Evolutionary conservation across 805 yeast species (phyloP).

Genomic region (Brettanomyces sp.): DNA sequence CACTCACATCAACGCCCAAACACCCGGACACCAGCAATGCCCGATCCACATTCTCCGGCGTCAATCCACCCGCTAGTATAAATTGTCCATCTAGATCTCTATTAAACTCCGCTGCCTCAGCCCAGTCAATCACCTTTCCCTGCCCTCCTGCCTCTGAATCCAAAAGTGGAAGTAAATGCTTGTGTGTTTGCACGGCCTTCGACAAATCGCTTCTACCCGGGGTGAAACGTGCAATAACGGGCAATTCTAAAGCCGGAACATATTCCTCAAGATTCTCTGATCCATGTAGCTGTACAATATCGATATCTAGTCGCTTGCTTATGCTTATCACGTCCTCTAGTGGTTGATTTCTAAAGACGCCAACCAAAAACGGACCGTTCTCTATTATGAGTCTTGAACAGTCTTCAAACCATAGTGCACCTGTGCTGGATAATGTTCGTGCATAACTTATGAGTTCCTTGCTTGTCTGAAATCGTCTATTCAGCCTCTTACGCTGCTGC

Average conservation of each 20-base stretch:
- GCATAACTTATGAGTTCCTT: conserved; percentile 15
- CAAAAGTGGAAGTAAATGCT: conserved; percentile 51
- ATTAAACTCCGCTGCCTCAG: conserved; percentile 31
- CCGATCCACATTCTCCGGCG: conserved; percentile 54
- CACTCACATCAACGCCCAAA: conserved; percentile 89
- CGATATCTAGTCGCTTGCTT: conserved; percentile 42
- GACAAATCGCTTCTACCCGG: conserved; percentile 39
- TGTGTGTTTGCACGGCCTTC: conserved; percentile 17
- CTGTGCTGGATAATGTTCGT: conserved; percentile 12
- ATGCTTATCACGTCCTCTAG: conserved; percentile 46
- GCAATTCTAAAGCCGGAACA: conserved; percentile 30
- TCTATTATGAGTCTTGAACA: conserved; percentile 16
- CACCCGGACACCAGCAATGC: conserved; percentile 50
- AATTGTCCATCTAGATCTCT: conserved; percentile 27
- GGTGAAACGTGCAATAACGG: conserved; percentile 67
- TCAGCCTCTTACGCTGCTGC: conserved; percentile 15
- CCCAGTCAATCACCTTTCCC: conserved; percentile 78
- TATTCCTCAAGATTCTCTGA: conserved; percentile 45
- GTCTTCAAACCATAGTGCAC: conserved; percentile 27
- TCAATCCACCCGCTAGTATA: conserved; percentile 85
- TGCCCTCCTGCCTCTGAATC: conserved; percentile 93
- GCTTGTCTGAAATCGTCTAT: conserved; percentile 15
- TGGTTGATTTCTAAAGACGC: conserved; percentile 82
- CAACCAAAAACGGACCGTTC: conserved; percentile 67
- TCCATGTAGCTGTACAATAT: conserved; percentile 87